A percentile compares a stretch with the other conserved stretches of the same genome.
These are phyloP conservation scores for Leccinum broughii DNA, from an alignment of 768 basidiomycete genomes.

Conservation along the genomic window DNA sequence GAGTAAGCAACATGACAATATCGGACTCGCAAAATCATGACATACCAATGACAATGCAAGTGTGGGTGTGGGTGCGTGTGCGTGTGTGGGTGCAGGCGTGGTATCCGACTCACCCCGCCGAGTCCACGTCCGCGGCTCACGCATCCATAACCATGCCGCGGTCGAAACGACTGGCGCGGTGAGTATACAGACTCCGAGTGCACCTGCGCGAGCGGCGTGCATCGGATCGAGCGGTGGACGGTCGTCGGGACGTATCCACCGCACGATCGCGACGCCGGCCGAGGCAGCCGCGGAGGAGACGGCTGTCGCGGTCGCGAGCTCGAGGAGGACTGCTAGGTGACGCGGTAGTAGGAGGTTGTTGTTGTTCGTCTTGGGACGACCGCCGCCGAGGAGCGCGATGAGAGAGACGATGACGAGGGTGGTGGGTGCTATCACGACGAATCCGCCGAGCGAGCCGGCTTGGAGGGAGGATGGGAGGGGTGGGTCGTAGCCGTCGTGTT, in stretches of 20 bases:
- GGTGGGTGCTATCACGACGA: conserved; percentile 13
- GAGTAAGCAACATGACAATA: neutral
- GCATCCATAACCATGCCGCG: conserved; percentile 9
- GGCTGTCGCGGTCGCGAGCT: conserved; percentile 10
- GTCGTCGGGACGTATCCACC: neutral
- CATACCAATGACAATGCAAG: conserved; percentile 8
- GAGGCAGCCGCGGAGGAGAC: conserved; percentile 15
- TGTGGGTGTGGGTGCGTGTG: neutral
- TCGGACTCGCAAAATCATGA: neutral
- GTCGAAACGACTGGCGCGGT: conserved; percentile 7
- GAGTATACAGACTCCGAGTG: conserved; percentile 12
- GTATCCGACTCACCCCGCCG: conserved; percentile 1
- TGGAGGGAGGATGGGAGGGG: conserved; percentile 9
- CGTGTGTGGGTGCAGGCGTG: neutral
- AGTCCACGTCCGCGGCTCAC: conserved; percentile 3
- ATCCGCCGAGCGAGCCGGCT: conserved; percentile 17
- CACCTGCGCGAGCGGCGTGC: conserved; percentile 19
- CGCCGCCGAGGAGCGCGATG: conserved; percentile 7
- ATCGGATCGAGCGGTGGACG: conserved; percentile 1
- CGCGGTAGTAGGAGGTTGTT: neutral
- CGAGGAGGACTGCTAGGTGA: conserved; percentile 9
- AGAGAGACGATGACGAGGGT: conserved; percentile 4
- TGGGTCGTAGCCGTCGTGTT: conserved; percentile 11
- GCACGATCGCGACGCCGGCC: conserved; percentile 10
- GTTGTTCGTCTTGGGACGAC: neutral